These are phyloP conservation scores for Tuber calosporum DNA, from an alignment of 495 filamentous ascomycete species.

Conservation along the genomic window DNA sequence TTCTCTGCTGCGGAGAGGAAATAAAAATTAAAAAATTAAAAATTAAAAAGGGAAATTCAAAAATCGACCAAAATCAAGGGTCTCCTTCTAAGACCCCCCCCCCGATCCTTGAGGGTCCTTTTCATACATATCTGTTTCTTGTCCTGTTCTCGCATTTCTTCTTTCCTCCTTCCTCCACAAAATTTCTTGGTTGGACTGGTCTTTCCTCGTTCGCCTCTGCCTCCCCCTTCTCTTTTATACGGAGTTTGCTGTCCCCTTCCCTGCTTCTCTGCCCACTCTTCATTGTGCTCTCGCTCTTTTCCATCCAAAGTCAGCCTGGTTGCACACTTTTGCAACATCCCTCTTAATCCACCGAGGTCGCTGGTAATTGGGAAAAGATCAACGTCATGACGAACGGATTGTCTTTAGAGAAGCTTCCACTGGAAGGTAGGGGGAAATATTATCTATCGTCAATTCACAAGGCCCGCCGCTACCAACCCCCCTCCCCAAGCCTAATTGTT, in stretches of 20 bases:
- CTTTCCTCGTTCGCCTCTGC: background rate
- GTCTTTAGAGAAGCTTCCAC: constrained; percentile 35
- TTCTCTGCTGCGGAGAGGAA: background rate
- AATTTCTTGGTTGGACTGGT: background rate
- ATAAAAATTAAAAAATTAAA: too few relatives aligned
- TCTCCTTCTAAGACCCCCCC: background rate
- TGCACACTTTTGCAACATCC: background rate
- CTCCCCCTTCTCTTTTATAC: background rate
- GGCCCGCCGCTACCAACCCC: background rate
- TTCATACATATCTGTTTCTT: background rate
- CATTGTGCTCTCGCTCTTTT: background rate
- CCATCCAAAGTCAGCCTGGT: background rate
- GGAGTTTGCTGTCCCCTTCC: background rate
- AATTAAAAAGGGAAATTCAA: background rate
- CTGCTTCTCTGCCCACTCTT: background rate
- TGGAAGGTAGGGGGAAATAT: constrained; percentile 30
- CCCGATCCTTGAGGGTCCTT: background rate
- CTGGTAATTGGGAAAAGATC: constrained; percentile 12
- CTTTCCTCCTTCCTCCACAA: background rate
- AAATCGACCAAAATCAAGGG: background rate
- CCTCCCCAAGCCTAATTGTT: background rate
- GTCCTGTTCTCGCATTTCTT: background rate
- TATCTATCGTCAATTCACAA: background rate
- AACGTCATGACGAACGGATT: constrained; percentile 21
- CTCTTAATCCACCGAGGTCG: background rate